Conservation (phyloP, 441 rosid genomes). For the Erodium trifolium region DNA sequence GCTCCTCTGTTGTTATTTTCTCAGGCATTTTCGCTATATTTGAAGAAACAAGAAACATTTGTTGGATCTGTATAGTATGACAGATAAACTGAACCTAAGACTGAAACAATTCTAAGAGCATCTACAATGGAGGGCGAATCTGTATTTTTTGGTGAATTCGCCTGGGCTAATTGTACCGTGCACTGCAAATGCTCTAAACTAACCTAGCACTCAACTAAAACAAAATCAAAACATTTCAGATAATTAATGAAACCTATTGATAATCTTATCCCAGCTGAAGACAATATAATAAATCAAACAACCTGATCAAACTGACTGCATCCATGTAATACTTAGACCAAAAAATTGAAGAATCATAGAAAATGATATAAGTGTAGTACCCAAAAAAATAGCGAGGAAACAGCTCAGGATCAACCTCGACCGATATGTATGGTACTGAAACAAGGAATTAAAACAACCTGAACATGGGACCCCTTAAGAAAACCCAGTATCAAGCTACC, state of each 20-base stretch:
- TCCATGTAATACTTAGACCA: not conserved
- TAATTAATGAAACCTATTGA: not conserved
- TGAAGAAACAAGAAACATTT: slow-evolving; percentile 17
- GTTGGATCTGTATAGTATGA: not conserved
- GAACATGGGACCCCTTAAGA: not conserved
- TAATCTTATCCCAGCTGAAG: not conserved
- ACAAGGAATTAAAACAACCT: not conserved
- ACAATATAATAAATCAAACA: not conserved
- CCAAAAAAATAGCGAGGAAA: too few species aligned
- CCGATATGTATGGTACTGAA: too few species aligned
- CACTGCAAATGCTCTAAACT: not conserved
- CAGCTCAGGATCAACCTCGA: too few species aligned
- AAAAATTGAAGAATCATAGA: not conserved
- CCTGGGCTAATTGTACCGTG: too few species aligned
- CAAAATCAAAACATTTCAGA: not conserved
- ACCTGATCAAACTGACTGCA: not conserved
- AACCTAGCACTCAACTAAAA: not conserved
- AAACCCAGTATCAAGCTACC: not conserved
- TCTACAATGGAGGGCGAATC: too few species aligned
- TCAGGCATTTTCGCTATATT: slow-evolving; percentile 55
- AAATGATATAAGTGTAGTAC: not conserved
- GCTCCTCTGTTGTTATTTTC: slow-evolving; percentile 48
- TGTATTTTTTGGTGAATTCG: too few species aligned
- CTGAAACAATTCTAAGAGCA: too few species aligned
- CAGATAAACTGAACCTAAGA: too few species aligned